Evolutionary conservation across 1,284 basidiomycete genomes (phyloP).

Genomic region (Nidula niveotomentosa): DNA sequence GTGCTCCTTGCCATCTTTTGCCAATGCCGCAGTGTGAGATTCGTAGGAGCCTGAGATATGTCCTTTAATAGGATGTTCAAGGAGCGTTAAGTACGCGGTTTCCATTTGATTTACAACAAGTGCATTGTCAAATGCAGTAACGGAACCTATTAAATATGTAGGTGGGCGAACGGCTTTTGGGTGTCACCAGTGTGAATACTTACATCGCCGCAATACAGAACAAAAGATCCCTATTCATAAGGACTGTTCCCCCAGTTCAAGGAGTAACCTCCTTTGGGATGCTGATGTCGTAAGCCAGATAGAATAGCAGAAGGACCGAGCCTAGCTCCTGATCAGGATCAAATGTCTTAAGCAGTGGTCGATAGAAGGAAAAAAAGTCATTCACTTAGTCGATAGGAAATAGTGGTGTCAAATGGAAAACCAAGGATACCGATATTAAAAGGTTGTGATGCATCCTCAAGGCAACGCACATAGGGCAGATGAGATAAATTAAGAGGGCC

Average conservation of each 20-base stretch:
- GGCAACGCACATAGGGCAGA: slow-evolving; percentile 52
- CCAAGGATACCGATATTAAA: slow-evolving; percentile 68
- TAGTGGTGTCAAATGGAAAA: slow-evolving; percentile 68
- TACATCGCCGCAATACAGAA: slow-evolving; percentile 84
- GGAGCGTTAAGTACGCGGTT: slow-evolving; percentile 72
- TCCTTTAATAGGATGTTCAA: slow-evolving; percentile 43
- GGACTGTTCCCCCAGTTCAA: slow-evolving; percentile 71
- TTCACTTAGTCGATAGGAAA: slow-evolving; percentile 56
- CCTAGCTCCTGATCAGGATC: slow-evolving; percentile 44
- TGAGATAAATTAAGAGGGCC: slow-evolving; percentile 65
- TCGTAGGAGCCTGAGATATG: slow-evolving; percentile 20
- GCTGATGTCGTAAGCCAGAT: slow-evolving; percentile 70
- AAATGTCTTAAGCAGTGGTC: too few relatives aligned
- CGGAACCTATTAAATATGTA: slow-evolving; percentile 48
- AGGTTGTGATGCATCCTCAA: slow-evolving; percentile 42
- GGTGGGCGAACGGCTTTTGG: too few relatives aligned
- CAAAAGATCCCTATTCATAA: slow-evolving; percentile 51
- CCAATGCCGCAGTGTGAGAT: slow-evolving; percentile 25
- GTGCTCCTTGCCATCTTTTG: slow-evolving; percentile 56
- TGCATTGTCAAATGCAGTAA: slow-evolving; percentile 70
- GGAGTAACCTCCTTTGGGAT: slow-evolving; percentile 51
- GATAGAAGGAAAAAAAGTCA: background rate
- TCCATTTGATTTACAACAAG: slow-evolving; percentile 79
- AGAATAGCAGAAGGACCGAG: slow-evolving; percentile 84
- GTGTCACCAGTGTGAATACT: slow-evolving; percentile 10